Percentiles rank a stretch among this genome's conserved stretches.
phyloP scores from a whole-genome alignment of 169 alveolate species.

The Theileria annulata region DNA sequence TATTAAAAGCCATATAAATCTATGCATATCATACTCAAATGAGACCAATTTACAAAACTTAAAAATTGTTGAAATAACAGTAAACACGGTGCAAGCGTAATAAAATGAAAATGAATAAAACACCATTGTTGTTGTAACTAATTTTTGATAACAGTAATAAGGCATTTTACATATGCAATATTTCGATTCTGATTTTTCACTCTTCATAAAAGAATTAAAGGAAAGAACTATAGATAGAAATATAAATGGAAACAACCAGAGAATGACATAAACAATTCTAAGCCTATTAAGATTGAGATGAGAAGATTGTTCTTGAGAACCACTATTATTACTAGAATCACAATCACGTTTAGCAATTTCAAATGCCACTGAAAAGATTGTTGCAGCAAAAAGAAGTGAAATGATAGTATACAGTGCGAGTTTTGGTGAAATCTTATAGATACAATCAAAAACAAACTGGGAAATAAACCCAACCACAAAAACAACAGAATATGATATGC shows the following conservation, averaged over 20 bases:
- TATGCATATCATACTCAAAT: neutral
- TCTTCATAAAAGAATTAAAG: neutral
- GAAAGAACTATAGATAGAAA: neutral
- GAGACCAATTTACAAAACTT: neutral
- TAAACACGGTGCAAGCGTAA: neutral
- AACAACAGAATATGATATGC: slow-evolving; percentile 10
- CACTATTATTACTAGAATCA: neutral
- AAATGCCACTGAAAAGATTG: neutral
- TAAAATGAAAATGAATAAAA: neutral
- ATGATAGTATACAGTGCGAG: neutral
- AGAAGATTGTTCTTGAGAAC: neutral
- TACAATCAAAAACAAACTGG: neutral
- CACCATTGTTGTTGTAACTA: neutral
- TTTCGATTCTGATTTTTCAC: neutral
- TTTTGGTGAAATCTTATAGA: neutral
- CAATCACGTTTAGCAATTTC: neutral
- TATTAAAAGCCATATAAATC: neutral
- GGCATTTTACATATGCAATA: neutral
- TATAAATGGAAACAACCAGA: slow-evolving; percentile 1
- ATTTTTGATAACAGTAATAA: neutral
- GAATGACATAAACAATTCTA: neutral
- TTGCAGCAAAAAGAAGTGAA: neutral
- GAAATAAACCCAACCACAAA: slow-evolving; percentile 4
- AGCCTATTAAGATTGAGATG: neutral
- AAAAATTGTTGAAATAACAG: neutral